Percentiles rank a stretch among this genome's conserved stretches.
These are phyloP conservation scores for Fusarium mexicanum DNA, from an alignment of 2,329 filamentous ascomycete species.

Conservation along the genomic window DNA sequence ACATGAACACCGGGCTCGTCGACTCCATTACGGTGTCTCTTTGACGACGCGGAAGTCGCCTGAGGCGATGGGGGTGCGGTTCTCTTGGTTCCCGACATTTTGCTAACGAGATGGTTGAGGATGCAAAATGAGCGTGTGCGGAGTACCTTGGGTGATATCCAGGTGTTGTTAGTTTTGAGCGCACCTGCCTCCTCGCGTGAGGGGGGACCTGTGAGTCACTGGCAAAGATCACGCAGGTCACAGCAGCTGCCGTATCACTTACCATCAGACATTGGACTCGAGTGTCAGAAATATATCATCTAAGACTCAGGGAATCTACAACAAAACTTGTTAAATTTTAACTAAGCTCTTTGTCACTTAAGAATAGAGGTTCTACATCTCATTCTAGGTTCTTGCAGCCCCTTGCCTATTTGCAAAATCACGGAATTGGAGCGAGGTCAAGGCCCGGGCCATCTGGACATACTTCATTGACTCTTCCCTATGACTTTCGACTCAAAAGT, in stretches of 20 bases:
- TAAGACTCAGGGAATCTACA: not conserved
- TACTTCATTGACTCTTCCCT: too few relatives aligned
- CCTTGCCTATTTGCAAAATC: not conserved
- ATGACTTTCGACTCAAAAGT: not conserved
- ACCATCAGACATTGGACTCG: not conserved
- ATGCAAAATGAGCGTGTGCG: not conserved
- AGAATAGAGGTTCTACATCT: not conserved
- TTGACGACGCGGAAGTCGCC: not conserved
- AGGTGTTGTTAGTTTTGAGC: not conserved
- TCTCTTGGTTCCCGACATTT: not conserved
- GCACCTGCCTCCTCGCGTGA: not conserved
- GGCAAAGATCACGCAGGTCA: not conserved
- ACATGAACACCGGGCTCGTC: not conserved
- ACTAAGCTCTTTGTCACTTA: not conserved
- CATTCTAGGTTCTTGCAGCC: not conserved
- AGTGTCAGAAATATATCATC: not conserved
- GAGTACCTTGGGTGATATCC: not conserved
- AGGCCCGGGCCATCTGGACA: not conserved
- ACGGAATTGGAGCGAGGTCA: too few relatives aligned
- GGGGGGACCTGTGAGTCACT: not conserved
- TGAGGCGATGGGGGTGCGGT: not conserved
- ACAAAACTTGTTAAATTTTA: too few relatives aligned
- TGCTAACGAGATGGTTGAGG: not conserved
- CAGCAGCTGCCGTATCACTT: not conserved
- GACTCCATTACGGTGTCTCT: not conserved